Percentiles rank a stretch among this genome's conserved stretches.
phyloP scores from a whole-genome alignment of 352 stramenopile species.

The Globisporangium spiculum region DNA sequence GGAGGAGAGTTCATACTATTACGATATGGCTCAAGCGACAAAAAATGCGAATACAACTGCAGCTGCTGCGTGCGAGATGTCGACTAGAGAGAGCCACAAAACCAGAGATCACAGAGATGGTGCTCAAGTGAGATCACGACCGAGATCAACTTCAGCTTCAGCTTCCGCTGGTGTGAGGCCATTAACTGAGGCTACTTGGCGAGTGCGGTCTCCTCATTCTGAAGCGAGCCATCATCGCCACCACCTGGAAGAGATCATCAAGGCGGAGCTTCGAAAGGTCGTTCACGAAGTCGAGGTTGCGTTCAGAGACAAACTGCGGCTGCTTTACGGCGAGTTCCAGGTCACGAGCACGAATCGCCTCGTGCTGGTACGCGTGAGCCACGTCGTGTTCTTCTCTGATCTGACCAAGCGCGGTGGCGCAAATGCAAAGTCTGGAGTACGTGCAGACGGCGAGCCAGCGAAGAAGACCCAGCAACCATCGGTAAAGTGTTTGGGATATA shows the following conservation, averaged over 20 bases:
- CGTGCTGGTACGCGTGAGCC: conserved; percentile 50
- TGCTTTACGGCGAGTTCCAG: conserved; percentile 56
- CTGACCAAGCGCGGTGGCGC: conserved; percentile 16
- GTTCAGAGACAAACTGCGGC: conserved; percentile 38
- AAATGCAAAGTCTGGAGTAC: not conserved
- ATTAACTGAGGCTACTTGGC: not conserved
- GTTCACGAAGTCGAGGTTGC: conserved; percentile 43
- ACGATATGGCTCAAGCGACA: conserved; percentile 25
- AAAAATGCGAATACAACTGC: not conserved
- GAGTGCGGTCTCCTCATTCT: not conserved
- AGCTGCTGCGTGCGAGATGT: not conserved
- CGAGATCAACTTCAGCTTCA: not conserved
- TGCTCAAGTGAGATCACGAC: not conserved
- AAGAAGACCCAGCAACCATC: conserved; percentile 15
- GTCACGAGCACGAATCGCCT: conserved; percentile 52
- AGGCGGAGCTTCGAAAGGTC: conserved; percentile 40
- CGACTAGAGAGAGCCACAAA: not conserved
- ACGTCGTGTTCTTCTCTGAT: conserved; percentile 58
- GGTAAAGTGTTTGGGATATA: conserved; percentile 3
- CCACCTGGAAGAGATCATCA: conserved; percentile 46
- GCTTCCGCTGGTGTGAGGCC: not conserved
- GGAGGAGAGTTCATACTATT: conserved; percentile 16
- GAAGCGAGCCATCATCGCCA: not conserved
- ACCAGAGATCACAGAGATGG: not conserved
- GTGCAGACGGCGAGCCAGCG: not conserved